phyloP scores from a whole-genome alignment of 2,329 filamentous ascomycete genomes.

The Harringtonia lauricola region DNA sequence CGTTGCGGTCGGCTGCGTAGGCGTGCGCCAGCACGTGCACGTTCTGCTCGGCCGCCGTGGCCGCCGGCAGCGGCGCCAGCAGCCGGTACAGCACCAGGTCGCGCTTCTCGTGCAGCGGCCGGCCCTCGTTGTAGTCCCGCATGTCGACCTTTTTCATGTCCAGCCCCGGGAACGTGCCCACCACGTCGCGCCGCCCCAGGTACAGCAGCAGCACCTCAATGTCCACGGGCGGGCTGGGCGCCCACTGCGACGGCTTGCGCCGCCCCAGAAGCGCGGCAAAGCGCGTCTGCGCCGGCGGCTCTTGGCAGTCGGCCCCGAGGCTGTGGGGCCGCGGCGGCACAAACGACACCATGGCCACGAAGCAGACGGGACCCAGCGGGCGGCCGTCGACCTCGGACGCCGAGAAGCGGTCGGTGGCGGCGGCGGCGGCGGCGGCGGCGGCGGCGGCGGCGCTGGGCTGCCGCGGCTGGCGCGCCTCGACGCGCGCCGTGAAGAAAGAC shows the following conservation, averaged over 20 bases:
- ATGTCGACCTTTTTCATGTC: constrained; percentile 47
- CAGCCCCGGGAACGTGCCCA: constrained; percentile 35
- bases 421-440: too few relatives aligned
- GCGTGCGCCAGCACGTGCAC: constrained; percentile 37
- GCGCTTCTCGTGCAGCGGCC: constrained; percentile 30
- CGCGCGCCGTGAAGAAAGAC: constrained; percentile 36
- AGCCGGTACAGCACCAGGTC: constrained; percentile 40
- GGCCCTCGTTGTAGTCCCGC: constrained; percentile 28
- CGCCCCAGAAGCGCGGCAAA: constrained; percentile 29
- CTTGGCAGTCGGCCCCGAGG: constrained; percentile 26
- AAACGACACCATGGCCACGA: constrained; percentile 42
- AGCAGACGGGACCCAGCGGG: constrained; percentile 31
- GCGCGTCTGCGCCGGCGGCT: constrained; percentile 27
- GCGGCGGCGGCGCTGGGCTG: constrained; percentile 24
- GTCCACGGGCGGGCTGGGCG: constrained; percentile 32
- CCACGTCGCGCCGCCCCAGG: constrained; percentile 24
- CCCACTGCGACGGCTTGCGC: constrained; percentile 29
- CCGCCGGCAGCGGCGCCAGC: constrained; percentile 27
- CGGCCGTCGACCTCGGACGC: constrained; percentile 23
- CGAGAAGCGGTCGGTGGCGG: constrained; percentile 24
- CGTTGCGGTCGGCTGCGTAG: constrained; percentile 42
- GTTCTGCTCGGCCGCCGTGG: constrained; percentile 21
- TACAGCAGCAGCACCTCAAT: constrained; percentile 26
- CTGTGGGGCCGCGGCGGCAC: constrained; percentile 27
- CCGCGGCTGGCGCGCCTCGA: constrained; percentile 36